Conservation (phyloP, 1,139 yeast species). For the Geotrichum carabidarum region DNA sequence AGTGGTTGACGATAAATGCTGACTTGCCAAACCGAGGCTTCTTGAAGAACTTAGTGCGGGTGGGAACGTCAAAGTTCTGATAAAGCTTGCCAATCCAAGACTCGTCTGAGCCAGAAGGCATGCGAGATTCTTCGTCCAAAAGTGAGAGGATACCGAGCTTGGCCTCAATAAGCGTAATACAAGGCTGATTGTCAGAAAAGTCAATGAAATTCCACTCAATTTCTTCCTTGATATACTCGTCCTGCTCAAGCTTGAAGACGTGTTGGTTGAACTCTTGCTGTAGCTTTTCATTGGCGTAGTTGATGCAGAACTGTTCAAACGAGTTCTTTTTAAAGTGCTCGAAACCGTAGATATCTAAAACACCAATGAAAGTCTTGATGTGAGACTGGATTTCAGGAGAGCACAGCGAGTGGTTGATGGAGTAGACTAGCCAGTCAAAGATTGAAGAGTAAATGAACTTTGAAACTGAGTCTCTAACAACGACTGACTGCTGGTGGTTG, state of each 20-base stretch:
- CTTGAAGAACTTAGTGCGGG: constrained; percentile 73
- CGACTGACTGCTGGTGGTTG: constrained; percentile 78
- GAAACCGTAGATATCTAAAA: constrained; percentile 93
- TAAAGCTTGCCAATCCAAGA: constrained; percentile 90
- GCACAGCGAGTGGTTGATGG: constrained; percentile 76
- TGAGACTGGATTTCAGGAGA: constrained; percentile 54
- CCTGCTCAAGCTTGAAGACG: constrained; percentile 94
- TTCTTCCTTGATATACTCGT: constrained; percentile 85
- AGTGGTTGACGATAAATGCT: constrained; percentile 85
- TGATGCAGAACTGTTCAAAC: constrained; percentile 95
- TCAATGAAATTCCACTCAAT: constrained; percentile 97
- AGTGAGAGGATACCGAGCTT: constrained; percentile 82
- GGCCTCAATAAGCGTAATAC: constrained; percentile 88
- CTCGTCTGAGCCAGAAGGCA: constrained; percentile 91
- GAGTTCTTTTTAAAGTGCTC: constrained; percentile 93
- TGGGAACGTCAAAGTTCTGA: constrained; percentile 74
- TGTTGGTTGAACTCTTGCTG: constrained; percentile 98
- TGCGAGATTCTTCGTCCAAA: constrained; percentile 89
- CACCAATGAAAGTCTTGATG: constrained; percentile 82
- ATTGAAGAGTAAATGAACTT: constrained; percentile 88
- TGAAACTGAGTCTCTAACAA: constrained; percentile 93
- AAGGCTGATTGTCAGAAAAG: constrained; percentile 94
- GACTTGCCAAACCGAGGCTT: constrained; percentile 94
- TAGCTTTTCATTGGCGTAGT: constrained; percentile 93
- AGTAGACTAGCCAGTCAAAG: constrained; percentile 90